These are phyloP conservation scores for Pascua guehoae DNA, from an alignment of 1,284 basidiomycete species.

Conservation along the genomic window DNA sequence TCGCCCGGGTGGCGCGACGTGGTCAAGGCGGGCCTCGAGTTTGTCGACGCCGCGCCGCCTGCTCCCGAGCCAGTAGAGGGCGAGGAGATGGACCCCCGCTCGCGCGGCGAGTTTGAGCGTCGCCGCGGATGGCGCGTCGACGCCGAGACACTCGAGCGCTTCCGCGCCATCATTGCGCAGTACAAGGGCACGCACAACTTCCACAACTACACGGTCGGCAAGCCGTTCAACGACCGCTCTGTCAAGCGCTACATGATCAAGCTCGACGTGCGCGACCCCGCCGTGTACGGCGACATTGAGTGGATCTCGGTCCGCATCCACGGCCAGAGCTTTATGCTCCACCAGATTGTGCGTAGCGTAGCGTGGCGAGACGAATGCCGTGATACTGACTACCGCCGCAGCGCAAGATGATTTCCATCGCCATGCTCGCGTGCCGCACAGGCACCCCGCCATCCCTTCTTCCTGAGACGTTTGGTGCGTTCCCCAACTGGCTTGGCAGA, in stretches of 20 bases:
- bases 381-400: conserved; percentile 42
- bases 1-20: conserved; percentile 43
- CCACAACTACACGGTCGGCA: conserved; percentile 92
- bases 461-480: conserved; percentile 51
- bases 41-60: conserved; percentile 45
- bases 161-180: conserved; percentile 60
- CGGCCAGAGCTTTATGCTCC: conserved; percentile 98
- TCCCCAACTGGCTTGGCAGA: too few relatives aligned
- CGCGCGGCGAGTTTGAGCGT: conserved; percentile 40
- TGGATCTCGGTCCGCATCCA: conserved; percentile 94
- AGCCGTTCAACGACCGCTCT: conserved; percentile 76
- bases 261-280: conserved; percentile 74
- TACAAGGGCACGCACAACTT: conserved; percentile 81
- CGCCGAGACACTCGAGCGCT: conserved; percentile 56
- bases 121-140: conserved; percentile 63
- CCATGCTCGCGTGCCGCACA: conserved; percentile 75
- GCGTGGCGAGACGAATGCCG: too few relatives aligned
- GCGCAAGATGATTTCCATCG: conserved; percentile 95
- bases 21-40: conserved; percentile 31
- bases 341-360: conserved; percentile 63
- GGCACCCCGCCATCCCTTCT: conserved; percentile 69
- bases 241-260: conserved; percentile 80
- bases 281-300: conserved; percentile 83
- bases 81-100: conserved; percentile 22
- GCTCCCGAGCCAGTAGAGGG: conserved; percentile 45